A percentile compares a stretch with the other conserved stretches of the same genome.
Evolutionary conservation across 441 rosid genomes (phyloP).

Genomic region (Dalechampia spathulata): DNA sequence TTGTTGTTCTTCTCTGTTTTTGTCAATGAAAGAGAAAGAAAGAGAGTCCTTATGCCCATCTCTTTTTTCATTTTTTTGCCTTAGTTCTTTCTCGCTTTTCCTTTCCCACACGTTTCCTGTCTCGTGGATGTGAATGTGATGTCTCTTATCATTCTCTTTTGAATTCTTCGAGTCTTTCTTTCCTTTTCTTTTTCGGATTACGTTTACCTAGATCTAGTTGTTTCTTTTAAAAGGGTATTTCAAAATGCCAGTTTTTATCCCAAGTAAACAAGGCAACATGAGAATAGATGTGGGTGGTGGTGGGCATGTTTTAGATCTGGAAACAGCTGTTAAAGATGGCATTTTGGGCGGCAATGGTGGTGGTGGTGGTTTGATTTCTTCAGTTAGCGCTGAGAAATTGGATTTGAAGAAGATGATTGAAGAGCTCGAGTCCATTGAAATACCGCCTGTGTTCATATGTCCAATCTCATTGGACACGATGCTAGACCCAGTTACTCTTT

Average conservation of each 20-base stretch:
- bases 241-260: slow-evolving; percentile 40
- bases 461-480: slow-evolving; percentile 95
- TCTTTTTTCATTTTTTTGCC: too few species aligned
- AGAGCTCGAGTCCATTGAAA: slow-evolving; percentile 56
- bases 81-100: slow-evolving; percentile 20
- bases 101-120: slow-evolving; percentile 36
- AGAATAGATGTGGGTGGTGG: slow-evolving; percentile 12
- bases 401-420: slow-evolving; percentile 70
- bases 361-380: slow-evolving; percentile 18
- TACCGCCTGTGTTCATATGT: slow-evolving; percentile 79
- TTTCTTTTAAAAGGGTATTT: slow-evolving; percentile 9
- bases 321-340: slow-evolving; percentile 81
- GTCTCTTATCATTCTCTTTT: slow-evolving; percentile 5
- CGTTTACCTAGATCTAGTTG: background rate
- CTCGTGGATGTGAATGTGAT: slow-evolving; percentile 20
- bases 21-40: slow-evolving; percentile 28
- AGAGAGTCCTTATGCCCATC: background rate
- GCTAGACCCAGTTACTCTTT: slow-evolving; percentile 89
- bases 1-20: slow-evolving; percentile 23
- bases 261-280: too few species aligned
- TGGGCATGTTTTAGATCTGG: slow-evolving; percentile 74
- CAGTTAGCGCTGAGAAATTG: slow-evolving; percentile 42
- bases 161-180: background rate
- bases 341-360: slow-evolving; percentile 44
- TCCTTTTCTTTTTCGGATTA: background rate